A percentile compares a stretch with the other conserved stretches of the same genome.
These are phyloP conservation scores for Gossypium stocksii DNA, from an alignment of 345 rosid species.

Conservation along the genomic window DNA sequence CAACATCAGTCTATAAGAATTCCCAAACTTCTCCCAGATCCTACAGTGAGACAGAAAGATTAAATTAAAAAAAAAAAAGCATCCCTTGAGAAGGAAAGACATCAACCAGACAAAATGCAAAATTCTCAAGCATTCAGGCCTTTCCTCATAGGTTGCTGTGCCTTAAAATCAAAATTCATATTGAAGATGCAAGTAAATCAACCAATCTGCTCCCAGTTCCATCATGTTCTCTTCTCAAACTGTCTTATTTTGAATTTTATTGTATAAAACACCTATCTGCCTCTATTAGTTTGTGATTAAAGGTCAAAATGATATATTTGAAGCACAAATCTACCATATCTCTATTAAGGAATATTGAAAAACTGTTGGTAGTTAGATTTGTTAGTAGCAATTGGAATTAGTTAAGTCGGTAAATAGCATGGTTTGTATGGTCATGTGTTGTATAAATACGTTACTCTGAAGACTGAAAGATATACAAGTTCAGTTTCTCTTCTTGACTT, in stretches of 20 bases:
- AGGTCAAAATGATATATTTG: neutral
- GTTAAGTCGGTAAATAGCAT: too few relatives aligned
- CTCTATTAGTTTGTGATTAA: neutral
- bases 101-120: neutral
- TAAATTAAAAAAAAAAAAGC: neutral
- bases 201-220: constrained; percentile 1
- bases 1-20: constrained; percentile 26
- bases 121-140: neutral
- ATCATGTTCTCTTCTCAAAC: neutral
- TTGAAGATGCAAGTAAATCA: neutral
- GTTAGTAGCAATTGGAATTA: too few relatives aligned
- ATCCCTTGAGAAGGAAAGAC: neutral
- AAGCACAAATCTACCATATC: neutral
- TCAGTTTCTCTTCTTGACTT: too few relatives aligned
- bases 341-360: too few relatives aligned
- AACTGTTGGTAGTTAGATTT: too few relatives aligned
- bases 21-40: constrained; percentile 35
- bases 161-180: neutral
- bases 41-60: constrained; percentile 14
- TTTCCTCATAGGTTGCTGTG: neutral
- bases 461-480: too few relatives aligned
- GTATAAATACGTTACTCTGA: too few relatives aligned
- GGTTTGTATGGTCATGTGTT: too few relatives aligned
- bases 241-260: neutral
- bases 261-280: neutral